Conservation (phyloP, 1,284 basidiomycete genomes). For the Earliella scabrosa region DNA sequence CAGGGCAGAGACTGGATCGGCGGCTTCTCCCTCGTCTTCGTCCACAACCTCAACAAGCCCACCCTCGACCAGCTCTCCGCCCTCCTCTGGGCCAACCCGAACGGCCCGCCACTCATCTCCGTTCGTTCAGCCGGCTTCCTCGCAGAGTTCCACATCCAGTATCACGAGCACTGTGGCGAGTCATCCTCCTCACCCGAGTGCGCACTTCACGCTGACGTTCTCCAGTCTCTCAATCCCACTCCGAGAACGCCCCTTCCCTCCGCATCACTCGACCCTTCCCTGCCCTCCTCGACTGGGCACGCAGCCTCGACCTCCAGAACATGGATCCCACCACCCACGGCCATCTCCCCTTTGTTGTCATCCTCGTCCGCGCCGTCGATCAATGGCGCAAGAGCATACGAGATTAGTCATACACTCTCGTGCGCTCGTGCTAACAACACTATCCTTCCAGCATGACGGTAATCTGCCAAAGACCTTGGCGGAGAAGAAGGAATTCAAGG, state of each 20-base stretch:
- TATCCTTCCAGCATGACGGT: slow-evolving; percentile 59
- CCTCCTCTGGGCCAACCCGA: slow-evolving; percentile 68
- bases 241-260: slow-evolving; percentile 70
- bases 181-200: no score
- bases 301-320: slow-evolving; percentile 69
- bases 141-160: slow-evolving; percentile 87
- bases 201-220: no score
- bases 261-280: slow-evolving; percentile 92
- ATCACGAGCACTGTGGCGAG: slow-evolving; percentile 84
- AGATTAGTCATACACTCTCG: no score
- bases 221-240: slow-evolving; percentile 33
- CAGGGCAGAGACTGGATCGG: slow-evolving; percentile 52
- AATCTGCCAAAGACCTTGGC: slow-evolving; percentile 62
- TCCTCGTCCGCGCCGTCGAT: slow-evolving; percentile 83
- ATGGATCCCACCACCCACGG: slow-evolving; percentile 88
- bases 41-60: slow-evolving; percentile 72
- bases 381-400: slow-evolving; percentile 79
- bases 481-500: slow-evolving; percentile 85
- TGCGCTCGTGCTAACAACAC: no score
- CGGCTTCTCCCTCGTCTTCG: slow-evolving; percentile 74
- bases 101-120: slow-evolving; percentile 70
- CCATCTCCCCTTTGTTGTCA: slow-evolving; percentile 87
- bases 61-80: slow-evolving; percentile 64
- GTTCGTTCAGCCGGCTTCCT: slow-evolving; percentile 87
- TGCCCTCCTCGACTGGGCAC: slow-evolving; percentile 72